Evolutionary conservation across 179 eudicot species (phyloP).

Genomic region (Silene coronaria): DNA sequence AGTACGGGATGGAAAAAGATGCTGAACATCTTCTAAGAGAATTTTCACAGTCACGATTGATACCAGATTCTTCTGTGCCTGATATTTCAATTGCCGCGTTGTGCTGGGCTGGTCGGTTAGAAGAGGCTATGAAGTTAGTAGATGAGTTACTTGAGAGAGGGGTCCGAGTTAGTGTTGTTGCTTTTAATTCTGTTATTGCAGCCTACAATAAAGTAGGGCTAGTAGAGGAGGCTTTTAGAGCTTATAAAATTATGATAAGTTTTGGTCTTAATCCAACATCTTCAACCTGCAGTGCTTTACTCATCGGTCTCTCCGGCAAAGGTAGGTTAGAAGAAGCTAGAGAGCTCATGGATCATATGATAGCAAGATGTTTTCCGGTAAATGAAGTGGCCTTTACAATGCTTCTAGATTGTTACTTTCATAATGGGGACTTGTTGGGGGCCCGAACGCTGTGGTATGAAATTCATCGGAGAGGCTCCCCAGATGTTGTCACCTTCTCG

Average conservation of each 20-base stretch:
- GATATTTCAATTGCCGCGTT: slow-evolving; percentile 63
- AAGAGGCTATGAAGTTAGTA: slow-evolving; percentile 51
- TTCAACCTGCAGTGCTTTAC: slow-evolving; percentile 65
- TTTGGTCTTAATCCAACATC: slow-evolving; percentile 67
- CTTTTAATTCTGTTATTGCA: slow-evolving; percentile 72
- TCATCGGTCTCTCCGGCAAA: slow-evolving; percentile 54
- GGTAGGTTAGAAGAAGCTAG: slow-evolving; percentile 67
- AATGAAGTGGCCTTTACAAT: slow-evolving; percentile 71
- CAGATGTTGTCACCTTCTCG: slow-evolving; percentile 80
- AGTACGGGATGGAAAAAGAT: slow-evolving; percentile 62
- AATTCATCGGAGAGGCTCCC: slow-evolving; percentile 55
- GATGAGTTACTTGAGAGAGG: slow-evolving; percentile 68
- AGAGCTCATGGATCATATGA: slow-evolving; percentile 58
- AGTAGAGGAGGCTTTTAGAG: slow-evolving; percentile 52
- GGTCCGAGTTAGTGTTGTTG: slow-evolving; percentile 46
- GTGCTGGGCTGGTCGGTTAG: slow-evolving; percentile 75
- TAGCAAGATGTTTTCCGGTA: slow-evolving; percentile 52
- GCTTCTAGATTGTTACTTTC: slow-evolving; percentile 68
- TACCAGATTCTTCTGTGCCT: slow-evolving; percentile 51
- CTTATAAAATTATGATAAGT: slow-evolving; percentile 53
- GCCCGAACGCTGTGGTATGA: slow-evolving; percentile 72
- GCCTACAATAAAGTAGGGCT: slow-evolving; percentile 65
- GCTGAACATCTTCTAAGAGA: slow-evolving; percentile 48
- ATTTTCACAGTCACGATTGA: slow-evolving; percentile 38
- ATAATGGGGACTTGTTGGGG: slow-evolving; percentile 46